Evolutionary conservation across 768 basidiomycete species (phyloP), one percentile per base, ranked within the genome.

Genomic region (Suillus brevipes): DNA sequence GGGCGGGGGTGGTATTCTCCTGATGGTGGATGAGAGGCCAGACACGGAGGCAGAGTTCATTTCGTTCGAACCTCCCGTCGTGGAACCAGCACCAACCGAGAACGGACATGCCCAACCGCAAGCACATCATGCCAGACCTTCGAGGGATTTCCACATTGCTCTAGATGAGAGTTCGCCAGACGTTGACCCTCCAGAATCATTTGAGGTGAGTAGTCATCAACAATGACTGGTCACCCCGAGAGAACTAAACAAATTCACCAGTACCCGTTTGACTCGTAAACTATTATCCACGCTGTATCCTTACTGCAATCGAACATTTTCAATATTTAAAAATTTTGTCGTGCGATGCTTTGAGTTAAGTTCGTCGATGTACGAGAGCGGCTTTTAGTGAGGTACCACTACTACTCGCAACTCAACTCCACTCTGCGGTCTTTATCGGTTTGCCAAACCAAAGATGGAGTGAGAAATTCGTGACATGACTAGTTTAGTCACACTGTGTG

Each of bases 1-100:
- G 43, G 89, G 90, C 43, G 95, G 94, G 23, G 92, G 92, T 53
- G 95, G 95, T 5, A 95, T 99, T 67, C 73, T 99, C 63, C 84
- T 99, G 66, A 76, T 99, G 64, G 79, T 84, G 43, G 95, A 97
- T 77, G 83, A 83, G 55, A 84, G 81, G 68, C 89, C 92, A 12
- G 84, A 84, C 31, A 90, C 90, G 64, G 85, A 85, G 65, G 85
- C 84, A 6, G 91, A 95, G 72, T 89, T 89, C 73, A 89, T 98
- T 64, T 84, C 86, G 69, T 75, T 89, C 49, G 78, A 79, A 4
- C 85, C 86, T 63, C 78, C 85, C 60, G 80, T 81, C 61, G 77
- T 83, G 16, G 77, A 79, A 25, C 73, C 74, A 36, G 53, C 34
- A 23, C 55, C 55, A 13, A 67, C 57, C 10, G 74, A 72, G 50